phyloP scores from a whole-genome alignment of 768 basidiomycete genomes.

The Phanerodontia chrysosporium region DNA sequence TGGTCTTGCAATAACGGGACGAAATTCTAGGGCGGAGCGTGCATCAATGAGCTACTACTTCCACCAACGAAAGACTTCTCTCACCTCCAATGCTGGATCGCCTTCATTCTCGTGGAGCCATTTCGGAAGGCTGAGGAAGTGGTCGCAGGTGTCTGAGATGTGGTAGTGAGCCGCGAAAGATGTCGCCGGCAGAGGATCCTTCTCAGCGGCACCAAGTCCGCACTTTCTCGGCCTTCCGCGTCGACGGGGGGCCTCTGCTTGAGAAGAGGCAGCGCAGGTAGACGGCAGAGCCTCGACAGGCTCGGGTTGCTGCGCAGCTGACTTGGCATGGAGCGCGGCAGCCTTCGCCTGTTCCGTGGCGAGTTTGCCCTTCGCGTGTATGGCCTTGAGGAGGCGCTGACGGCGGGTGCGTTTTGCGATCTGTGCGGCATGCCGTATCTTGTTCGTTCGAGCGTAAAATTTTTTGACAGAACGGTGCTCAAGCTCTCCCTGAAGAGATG shows the following conservation, averaged over 20 bases:
- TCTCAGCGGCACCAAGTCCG: background rate
- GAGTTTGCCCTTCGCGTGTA: background rate
- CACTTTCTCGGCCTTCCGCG: too few relatives aligned
- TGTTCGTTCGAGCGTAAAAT: background rate
- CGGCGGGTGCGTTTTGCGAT: background rate
- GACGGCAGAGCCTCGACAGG: background rate
- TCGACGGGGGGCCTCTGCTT: too few relatives aligned
- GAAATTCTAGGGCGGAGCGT: conserved; percentile 29
- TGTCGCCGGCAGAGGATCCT: conserved; percentile 8
- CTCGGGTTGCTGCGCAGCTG: background rate
- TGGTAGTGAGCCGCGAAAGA: conserved; percentile 18
- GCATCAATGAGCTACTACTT: background rate
- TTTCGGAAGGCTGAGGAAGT: background rate
- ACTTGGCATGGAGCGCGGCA: background rate
- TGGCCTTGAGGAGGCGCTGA: background rate
- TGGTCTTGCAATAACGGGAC: conserved; percentile 26
- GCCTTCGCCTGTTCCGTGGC: background rate
- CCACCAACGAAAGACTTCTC: background rate
- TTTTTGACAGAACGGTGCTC: conserved; percentile 35
- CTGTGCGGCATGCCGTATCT: background rate
- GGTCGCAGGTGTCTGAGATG: conserved; percentile 9
- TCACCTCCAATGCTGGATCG: conserved; percentile 27
- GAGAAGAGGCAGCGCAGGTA: background rate
- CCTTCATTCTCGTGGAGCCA: conserved; percentile 3
- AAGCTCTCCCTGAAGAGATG: conserved; percentile 36